Conservation (phyloP, 2,329 filamentous ascomycete genomes). For the Lasiodiplodia gonubiensis region DNA sequence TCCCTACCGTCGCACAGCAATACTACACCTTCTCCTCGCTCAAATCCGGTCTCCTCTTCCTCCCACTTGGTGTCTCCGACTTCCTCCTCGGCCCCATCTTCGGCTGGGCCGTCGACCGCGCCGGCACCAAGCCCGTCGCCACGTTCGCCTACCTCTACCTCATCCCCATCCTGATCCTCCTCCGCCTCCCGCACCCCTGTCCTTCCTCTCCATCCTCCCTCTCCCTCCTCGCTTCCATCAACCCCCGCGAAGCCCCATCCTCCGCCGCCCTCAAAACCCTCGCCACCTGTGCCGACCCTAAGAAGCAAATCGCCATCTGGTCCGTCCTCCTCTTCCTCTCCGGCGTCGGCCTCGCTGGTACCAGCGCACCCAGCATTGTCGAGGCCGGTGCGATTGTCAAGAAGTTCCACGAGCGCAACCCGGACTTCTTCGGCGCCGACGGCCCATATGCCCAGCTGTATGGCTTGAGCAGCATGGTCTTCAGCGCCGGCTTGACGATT, state of each 20-base stretch:
- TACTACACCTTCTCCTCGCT: constrained; percentile 54
- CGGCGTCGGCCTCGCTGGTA: constrained; percentile 59
- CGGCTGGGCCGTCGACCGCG: constrained; percentile 55
- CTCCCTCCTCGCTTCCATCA: not conserved
- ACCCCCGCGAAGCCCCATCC: not conserved
- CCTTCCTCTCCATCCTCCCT: constrained; percentile 8
- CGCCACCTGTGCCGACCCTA: constrained; percentile 36
- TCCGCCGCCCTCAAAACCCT: not conserved
- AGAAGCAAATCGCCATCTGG: constrained; percentile 12
- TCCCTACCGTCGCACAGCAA: constrained; percentile 51
- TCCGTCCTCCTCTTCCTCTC: constrained; percentile 50
- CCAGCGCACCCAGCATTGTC: constrained; percentile 62
- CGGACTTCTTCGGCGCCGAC: constrained; percentile 59
- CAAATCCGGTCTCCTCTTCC: constrained; percentile 52
- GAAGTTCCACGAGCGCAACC: constrained; percentile 61
- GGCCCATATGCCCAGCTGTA: constrained; percentile 71
- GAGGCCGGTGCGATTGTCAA: constrained; percentile 63
- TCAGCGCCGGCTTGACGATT: constrained; percentile 63
- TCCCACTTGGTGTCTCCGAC: constrained; percentile 52
- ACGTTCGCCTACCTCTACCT: constrained; percentile 50
- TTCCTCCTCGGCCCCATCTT: constrained; percentile 54
- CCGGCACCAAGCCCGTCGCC: constrained; percentile 52
- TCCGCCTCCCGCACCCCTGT: constrained; percentile 49
- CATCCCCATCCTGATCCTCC: constrained; percentile 48
- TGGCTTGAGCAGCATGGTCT: constrained; percentile 67